These are phyloP conservation scores for Fusarium nurragi DNA, from an alignment of 2,329 filamentous ascomycete genomes.

Conservation along the genomic window DNA sequence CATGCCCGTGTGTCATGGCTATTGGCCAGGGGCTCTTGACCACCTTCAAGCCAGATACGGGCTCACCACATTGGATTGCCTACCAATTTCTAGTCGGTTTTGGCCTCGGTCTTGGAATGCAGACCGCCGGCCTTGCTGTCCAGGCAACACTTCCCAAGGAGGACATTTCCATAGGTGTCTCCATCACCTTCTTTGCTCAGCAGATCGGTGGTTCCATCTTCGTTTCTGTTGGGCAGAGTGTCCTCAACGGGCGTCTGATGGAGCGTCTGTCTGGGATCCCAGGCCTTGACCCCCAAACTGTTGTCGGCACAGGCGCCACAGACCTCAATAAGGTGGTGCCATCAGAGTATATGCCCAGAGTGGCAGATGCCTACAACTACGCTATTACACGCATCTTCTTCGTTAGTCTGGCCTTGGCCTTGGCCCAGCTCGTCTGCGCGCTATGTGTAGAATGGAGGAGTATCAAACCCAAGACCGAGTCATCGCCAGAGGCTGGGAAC, in stretches of 20 bases:
- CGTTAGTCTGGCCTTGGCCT: slow-evolving; percentile 65
- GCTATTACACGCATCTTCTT: slow-evolving; percentile 72
- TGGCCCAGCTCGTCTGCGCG: slow-evolving; percentile 65
- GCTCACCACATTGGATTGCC: slow-evolving; percentile 65
- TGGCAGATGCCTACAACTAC: slow-evolving; percentile 72
- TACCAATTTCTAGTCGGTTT: slow-evolving; percentile 68
- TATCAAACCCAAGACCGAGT: slow-evolving; percentile 63
- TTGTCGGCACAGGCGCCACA: slow-evolving; percentile 65
- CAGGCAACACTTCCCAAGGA: slow-evolving; percentile 62
- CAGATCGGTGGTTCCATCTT: slow-evolving; percentile 68
- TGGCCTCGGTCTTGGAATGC: slow-evolving; percentile 68
- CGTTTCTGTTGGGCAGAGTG: slow-evolving; percentile 65
- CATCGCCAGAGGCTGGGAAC: slow-evolving; percentile 4
- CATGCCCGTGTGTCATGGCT: slow-evolving; percentile 59
- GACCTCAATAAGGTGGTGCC: slow-evolving; percentile 65
- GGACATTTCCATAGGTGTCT: slow-evolving; percentile 65
- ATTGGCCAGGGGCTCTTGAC: slow-evolving; percentile 66
- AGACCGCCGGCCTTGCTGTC: slow-evolving; percentile 64
- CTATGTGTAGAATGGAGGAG: slow-evolving; percentile 72
- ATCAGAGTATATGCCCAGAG: slow-evolving; percentile 57
- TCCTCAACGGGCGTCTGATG: slow-evolving; percentile 60
- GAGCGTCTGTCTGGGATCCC: slow-evolving; percentile 52
- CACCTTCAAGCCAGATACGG: slow-evolving; percentile 60
- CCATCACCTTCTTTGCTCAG: slow-evolving; percentile 66
- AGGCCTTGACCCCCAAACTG: slow-evolving; percentile 53